A percentile compares a stretch with the other conserved stretches of the same genome.
These are phyloP conservation scores for Penicillium simplicissimum DNA, from an alignment of 495 filamentous ascomycete species.

Conservation along the genomic window DNA sequence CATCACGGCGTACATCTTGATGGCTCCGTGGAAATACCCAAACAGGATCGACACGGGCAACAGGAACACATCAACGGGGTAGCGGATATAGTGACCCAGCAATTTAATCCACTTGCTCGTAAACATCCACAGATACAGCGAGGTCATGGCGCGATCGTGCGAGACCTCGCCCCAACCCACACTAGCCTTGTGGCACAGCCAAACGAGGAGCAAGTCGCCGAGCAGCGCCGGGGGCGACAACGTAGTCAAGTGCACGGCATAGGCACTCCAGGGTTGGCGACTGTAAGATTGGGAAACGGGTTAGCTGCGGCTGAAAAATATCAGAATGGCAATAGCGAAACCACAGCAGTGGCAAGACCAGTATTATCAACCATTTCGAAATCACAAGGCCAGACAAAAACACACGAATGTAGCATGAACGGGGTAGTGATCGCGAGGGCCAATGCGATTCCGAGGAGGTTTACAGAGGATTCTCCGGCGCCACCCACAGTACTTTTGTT, in stretches of 20 bases:
- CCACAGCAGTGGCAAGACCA: neutral
- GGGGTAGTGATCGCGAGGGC: neutral
- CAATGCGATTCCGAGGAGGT: neutral
- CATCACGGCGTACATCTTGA: slow-evolving; percentile 73
- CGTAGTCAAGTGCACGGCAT: slow-evolving; percentile 73
- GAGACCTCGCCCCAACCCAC: slow-evolving; percentile 43
- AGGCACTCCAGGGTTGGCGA: slow-evolving; percentile 72
- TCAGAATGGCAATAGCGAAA: neutral
- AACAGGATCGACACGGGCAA: slow-evolving; percentile 75
- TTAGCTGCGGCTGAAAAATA: slow-evolving; percentile 31
- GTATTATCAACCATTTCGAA: neutral
- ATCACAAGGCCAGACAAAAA: neutral
- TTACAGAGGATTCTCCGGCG: neutral
- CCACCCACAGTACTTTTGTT: slow-evolving; percentile 7
- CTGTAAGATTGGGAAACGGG: slow-evolving; percentile 37
- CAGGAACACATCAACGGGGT: slow-evolving; percentile 67
- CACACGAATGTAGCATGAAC: neutral
- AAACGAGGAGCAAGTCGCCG: slow-evolving; percentile 63
- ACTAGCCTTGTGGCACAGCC: slow-evolving; percentile 50
- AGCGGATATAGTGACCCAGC: slow-evolving; percentile 68
- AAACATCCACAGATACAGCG: slow-evolving; percentile 61
- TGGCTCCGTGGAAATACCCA: slow-evolving; percentile 73
- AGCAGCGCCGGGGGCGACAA: slow-evolving; percentile 69
- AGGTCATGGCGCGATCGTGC: slow-evolving; percentile 46
- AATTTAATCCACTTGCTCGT: slow-evolving; percentile 78